Base-by-base conservation (phyloP, 2,329 filamentous ascomycete species). In the Colletotrichum noveboracense region DNA sequence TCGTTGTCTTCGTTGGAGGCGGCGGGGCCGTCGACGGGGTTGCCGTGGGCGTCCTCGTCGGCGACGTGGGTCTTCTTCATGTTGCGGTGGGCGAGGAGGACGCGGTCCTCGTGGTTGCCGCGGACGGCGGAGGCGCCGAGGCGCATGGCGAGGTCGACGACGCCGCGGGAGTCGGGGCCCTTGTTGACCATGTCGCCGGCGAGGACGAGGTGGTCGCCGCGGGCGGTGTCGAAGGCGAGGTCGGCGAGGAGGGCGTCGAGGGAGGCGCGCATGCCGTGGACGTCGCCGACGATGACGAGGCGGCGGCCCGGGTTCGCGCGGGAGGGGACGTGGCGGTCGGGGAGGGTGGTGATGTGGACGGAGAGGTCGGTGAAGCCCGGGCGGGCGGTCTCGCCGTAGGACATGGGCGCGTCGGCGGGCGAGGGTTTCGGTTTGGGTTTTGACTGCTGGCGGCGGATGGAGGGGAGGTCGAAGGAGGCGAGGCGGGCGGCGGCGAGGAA, bases 81-180 rank as follows among this genome's bases (percentile, higher is more conserved):
- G 43, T 83, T 80, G 32, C 88, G 86, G 76, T 92, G 90, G 2
- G 92, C 89, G 10, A 93, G 89, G n/a, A 98, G 89, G 24, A 98
- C 89, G 26, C 93, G 90, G 83, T 98, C 96, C 83, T 99, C 97
- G 85, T 98, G 95, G 85, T 98, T 98, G 21, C 97, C 97, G 66
- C 96, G 93, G 10, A 98, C 95, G 77, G 92, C 95, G 34, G 93
- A 95, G 26, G 96, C 96, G 66, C 91, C 91, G 48, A 96, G 86
- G 16, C 90, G 85, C 82, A 95, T 94, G 48, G 95, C 93, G 56
- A 96, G 88, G 74, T 94, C 91, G 64, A 98, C 89, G 1, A 98
- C 95, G 48, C 93, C 95, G 1, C 89, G 81, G 36, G 94, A 96
- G 84, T 98, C 93, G 13, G 96, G 95, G 1, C 96, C 96, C 85